Evolutionary conservation across 2,329 filamentous ascomycete genomes (phyloP), one percentile per base, ranked within the genome.

Genomic region (Aspergillus viridinutans): DNA sequence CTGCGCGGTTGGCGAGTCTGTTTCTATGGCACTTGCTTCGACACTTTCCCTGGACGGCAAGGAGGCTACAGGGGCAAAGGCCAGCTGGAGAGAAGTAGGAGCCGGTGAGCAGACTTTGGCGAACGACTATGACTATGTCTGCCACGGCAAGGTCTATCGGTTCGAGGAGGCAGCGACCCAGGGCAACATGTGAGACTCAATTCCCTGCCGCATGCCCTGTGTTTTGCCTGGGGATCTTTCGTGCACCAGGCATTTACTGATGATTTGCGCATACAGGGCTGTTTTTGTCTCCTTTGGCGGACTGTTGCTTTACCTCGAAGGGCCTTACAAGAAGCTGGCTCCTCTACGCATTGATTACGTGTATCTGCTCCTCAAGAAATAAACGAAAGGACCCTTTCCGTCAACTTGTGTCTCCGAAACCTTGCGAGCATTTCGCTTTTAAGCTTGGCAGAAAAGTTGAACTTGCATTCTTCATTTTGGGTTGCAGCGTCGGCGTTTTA

Each of bases 311-410:
- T 91, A 89, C 67, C 83, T 99, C 55, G 90, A 96, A 69, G 94
- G 95, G 5, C 94, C 94, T 2, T 94, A 96, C 76, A 95, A 94
- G 82, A 97, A 96, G 80, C 85, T 99, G 61, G 95, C 90, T 35
- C 89, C 92, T 28, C 78, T 99, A 70, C 86, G 92, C 67, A 93
- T 97, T 69, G 94, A 99, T 74, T 88, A 96, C 71, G 86, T 95
- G 62, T 99, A 99, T 73, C 83, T 99, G 59, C 83, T 97, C 59
- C 81, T 96, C 66, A 99, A 97, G 85, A 96, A 95, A 86, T 93
- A 73, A 70, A 60, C 47, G 54, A 35, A 29, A 29, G 40, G 17
- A n/a, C 52, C 32, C 49, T 28, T 53, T 50, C 23, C 35, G 47
- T 49, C 52, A 38, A 51, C 40, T 53, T 26, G 23, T 26, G 20